Base-by-base conservation (phyloP, 1,139 yeast genomes). In the Taphrina pruni region DNA sequence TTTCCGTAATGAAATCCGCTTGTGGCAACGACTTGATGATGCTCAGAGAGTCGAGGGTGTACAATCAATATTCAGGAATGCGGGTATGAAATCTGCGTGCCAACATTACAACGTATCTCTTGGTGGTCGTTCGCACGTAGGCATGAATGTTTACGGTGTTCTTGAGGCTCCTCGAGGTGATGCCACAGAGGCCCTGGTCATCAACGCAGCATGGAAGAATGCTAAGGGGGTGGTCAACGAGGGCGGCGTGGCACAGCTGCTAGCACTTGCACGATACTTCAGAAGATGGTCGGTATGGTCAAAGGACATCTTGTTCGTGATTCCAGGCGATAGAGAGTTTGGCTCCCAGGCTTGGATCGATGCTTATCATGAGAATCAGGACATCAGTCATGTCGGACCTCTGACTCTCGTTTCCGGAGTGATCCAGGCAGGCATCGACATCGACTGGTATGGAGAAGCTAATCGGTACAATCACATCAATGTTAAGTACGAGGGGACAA, bases 111-210 rank as follows among this genome's bases (percentile, higher is more conserved):
- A 74, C 12, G 73, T 75, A 21, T 70, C 73, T 6, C 75, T 75
- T 46, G 74, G 73, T 58, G 82, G 81, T 72, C 76, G 77, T 26
- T 81, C 36, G 17, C 50, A 70, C 32, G 36, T 65, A 39, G 85
- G 86, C 14, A 81, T 81, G 36, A 88, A 91, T 20, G 81, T 91
- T 51, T 94, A 93, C 76, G 97, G 92, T 0, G 85, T 93, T 17
- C 83, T 90, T 79, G 97, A 91, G 76, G 96, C 97, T 0, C 96
- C 98, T 1, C 81, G 97, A 73, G 97, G 98, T 35, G 98, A 94
- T 75, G 96, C 94, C 72, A 92, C 98, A 0, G 99, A 95, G 77
- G 92, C 97, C 0, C 89, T 95, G 86, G 96, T 93, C 1, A 78
- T 95, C 60, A 89, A 88, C 9, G 92, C 95, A 6, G 97, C 99